These are phyloP conservation scores for Lactarius sp. DNA, from an alignment of 768 basidiomycete species.

Conservation along the genomic window DNA sequence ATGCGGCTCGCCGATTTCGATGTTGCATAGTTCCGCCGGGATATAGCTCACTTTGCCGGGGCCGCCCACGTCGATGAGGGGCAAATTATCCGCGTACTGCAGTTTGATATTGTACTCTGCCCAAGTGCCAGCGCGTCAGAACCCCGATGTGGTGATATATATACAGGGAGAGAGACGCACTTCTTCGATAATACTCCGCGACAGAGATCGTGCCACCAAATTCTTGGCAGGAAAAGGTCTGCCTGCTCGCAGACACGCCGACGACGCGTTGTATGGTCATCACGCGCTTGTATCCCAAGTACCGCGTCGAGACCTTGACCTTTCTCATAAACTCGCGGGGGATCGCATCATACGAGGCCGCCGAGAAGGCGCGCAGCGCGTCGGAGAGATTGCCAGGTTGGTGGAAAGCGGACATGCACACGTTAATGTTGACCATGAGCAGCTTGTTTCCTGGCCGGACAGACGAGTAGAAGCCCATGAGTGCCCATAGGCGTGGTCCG, in stretches of 20 bases:
- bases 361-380: conserved; percentile 46
- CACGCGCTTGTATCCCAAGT: conserved; percentile 37
- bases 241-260: conserved; percentile 39
- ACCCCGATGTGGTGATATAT: not conserved
- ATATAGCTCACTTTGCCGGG: conserved; percentile 37
- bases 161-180: conserved; percentile 42
- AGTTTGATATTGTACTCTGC: conserved; percentile 58
- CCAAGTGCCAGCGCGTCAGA: conserved; percentile 2
- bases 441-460: conserved; percentile 45
- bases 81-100: conserved; percentile 35
- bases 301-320: conserved; percentile 53
- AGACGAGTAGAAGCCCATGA: conserved; percentile 49
- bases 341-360: conserved; percentile 40
- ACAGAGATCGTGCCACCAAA: conserved; percentile 53
- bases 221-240: conserved; percentile 56
- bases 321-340: conserved; percentile 46
- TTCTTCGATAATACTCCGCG: conserved; percentile 55
- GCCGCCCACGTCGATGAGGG: conserved; percentile 35
- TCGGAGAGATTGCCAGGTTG: conserved; percentile 59
- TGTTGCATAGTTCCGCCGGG: conserved; percentile 69
- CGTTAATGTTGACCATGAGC: conserved; percentile 51
- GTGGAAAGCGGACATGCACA: conserved; percentile 52
- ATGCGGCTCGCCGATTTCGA: conserved; percentile 54
- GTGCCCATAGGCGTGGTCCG: conserved; percentile 40
- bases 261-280: conserved; percentile 32